A percentile compares a stretch with the other conserved stretches of the same genome.
These are phyloP conservation scores for Mucor racemosus DNA, from an alignment of 371 early-diverging fungal species.

Conservation along the genomic window DNA sequence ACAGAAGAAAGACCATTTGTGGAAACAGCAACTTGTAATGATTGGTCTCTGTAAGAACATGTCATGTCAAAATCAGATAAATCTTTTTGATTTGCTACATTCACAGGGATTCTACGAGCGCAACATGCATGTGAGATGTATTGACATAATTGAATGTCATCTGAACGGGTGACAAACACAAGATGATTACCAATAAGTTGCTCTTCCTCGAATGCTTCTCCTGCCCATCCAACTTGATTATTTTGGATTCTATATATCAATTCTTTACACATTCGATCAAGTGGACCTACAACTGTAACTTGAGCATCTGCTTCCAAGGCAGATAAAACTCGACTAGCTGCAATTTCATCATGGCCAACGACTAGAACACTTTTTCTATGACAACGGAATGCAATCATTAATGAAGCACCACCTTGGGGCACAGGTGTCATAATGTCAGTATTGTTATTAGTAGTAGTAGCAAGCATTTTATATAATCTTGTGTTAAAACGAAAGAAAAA, in stretches of 20 bases:
- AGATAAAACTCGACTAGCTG: constrained; percentile 66
- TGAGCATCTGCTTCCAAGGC: constrained; percentile 73
- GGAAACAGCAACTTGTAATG: constrained; percentile 78
- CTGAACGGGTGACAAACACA: constrained; percentile 31
- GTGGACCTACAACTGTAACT: constrained; percentile 55
- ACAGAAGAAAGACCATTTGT: constrained; percentile 76
- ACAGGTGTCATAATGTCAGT: constrained; percentile 11
- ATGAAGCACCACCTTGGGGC: constrained; percentile 66
- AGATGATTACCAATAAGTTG: constrained; percentile 19
- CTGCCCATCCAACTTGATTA: constrained; percentile 51
- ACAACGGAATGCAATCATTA: constrained; percentile 68
- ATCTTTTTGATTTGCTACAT: constrained; percentile 76
- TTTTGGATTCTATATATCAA: constrained; percentile 55
- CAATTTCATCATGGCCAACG: constrained; percentile 67
- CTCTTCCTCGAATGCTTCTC: constrained; percentile 7
- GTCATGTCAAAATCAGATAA: constrained; percentile 84
- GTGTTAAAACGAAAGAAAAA: background rate
- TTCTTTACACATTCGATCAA: constrained; percentile 51
- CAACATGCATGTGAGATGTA: constrained; percentile 33
- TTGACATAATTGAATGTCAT: constrained; percentile 34
- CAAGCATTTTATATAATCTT: background rate
- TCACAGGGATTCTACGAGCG: constrained; percentile 70
- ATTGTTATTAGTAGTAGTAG: background rate
- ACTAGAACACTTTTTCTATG: constrained; percentile 61
- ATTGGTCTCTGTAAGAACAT: constrained; percentile 69